Evolutionary conservation across 352 stramenopile genomes (phyloP).

Genomic region (Globisporangium alternatum): DNA sequence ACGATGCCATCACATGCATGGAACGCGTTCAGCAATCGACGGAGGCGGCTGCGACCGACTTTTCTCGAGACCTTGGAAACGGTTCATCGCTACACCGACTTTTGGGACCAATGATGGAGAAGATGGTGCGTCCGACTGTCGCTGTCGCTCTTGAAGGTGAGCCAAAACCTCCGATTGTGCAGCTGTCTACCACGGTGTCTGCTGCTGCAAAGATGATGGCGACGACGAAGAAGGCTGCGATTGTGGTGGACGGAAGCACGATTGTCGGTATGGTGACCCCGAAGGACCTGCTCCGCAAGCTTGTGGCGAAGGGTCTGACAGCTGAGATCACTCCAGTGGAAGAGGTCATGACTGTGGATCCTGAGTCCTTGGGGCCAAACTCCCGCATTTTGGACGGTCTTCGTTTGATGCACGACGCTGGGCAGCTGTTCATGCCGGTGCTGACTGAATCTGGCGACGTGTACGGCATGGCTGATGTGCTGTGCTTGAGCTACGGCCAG

Average conservation of each 20-base stretch:
- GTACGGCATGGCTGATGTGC: constrained; percentile 84
- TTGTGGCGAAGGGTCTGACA: constrained; percentile 78
- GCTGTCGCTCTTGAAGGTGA: constrained; percentile 79
- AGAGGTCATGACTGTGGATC: constrained; percentile 85
- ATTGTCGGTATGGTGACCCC: constrained; percentile 84
- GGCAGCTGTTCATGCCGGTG: constrained; percentile 85
- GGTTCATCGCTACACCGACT: constrained; percentile 69
- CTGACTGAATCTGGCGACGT: constrained; percentile 75
- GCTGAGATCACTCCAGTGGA: constrained; percentile 74
- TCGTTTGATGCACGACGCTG: constrained; percentile 81
- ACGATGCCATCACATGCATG: constrained; percentile 86
- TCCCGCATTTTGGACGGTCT: constrained; percentile 84
- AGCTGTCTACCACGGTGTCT: constrained; percentile 64
- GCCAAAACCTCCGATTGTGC: constrained; percentile 72
- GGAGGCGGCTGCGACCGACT: constrained; percentile 71
- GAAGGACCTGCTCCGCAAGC: constrained; percentile 83
- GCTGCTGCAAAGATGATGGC: constrained; percentile 85
- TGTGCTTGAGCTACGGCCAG: constrained; percentile 86
- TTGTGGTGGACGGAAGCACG: constrained; percentile 69
- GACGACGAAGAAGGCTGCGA: constrained; percentile 78
- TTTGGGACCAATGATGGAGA: constrained; percentile 86
- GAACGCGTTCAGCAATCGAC: constrained; percentile 86
- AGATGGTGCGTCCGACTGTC: constrained; percentile 86
- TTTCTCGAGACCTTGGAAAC: constrained; percentile 71
- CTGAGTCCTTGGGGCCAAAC: constrained; percentile 67